phyloP scores from a whole-genome alignment of 306 rosid species.

The Acmispon strigosus region DNA sequence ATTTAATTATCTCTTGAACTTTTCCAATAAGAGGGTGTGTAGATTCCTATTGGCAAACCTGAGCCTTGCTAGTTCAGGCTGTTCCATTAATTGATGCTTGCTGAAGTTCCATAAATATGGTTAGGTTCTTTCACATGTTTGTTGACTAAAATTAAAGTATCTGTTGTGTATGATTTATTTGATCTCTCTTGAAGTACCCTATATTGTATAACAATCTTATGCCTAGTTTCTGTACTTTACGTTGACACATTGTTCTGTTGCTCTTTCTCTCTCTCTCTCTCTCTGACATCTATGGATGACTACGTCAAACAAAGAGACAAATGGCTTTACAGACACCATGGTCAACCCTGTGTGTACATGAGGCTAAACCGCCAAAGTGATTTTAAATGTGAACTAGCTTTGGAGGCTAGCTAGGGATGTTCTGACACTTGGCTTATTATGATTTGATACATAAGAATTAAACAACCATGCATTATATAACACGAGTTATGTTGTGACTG shows the following conservation, averaged over 20 bases:
- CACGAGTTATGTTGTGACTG: neutral
- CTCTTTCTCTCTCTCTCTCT: neutral
- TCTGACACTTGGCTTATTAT: slow-evolving; percentile 2
- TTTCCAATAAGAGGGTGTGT: slow-evolving; percentile 25
- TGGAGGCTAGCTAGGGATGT: neutral
- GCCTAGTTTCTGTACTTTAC: slow-evolving; percentile 20
- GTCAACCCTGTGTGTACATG: slow-evolving; percentile 32
- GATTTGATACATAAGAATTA: neutral
- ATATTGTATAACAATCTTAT: slow-evolving; percentile 24
- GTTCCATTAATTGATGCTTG: slow-evolving; percentile 16
- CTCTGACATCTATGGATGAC: slow-evolving; percentile 22
- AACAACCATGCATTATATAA: neutral
- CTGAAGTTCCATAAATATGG: slow-evolving; percentile 25
- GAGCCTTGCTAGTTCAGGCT: slow-evolving; percentile 25
- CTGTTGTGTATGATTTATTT: neutral
- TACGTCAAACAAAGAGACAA: slow-evolving; percentile 28
- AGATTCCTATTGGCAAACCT: slow-evolving; percentile 18
- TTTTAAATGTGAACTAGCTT: neutral
- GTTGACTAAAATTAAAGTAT: slow-evolving; percentile 21
- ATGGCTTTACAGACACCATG: slow-evolving; percentile 24
- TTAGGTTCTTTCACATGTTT: slow-evolving; percentile 34
- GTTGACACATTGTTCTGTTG: slow-evolving; percentile 18
- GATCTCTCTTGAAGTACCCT: neutral
- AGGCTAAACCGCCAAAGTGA: slow-evolving; percentile 16
- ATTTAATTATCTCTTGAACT: slow-evolving; percentile 19